Conservation (phyloP, 202 grass and related monocot genomes). For the Schoenoplectus triqueter region DNA sequence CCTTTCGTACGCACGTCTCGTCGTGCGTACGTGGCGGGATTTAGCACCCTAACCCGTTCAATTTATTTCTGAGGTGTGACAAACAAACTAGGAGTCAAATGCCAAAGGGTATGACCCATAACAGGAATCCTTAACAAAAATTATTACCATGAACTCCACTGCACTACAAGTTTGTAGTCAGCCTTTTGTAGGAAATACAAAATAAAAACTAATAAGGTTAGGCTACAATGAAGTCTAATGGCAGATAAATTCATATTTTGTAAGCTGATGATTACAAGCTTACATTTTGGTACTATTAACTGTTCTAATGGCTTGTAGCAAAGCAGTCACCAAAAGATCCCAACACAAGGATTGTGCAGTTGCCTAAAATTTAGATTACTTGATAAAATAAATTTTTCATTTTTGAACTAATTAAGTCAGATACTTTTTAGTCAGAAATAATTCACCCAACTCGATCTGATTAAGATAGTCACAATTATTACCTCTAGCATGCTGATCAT, state of each 20-base stretch:
- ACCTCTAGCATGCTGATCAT: background rate
- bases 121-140: background rate
- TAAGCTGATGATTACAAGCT: conserved; percentile 7
- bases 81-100: background rate
- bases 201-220: background rate
- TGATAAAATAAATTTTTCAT: background rate
- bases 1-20: too few species aligned
- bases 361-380: conserved; percentile 45
- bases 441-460: background rate
- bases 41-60: too few species aligned
- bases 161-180: background rate
- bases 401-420: background rate
- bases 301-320: conserved; percentile 70
- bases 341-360: conserved; percentile 81
- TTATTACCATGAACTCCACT: background rate
- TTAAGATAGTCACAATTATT: background rate
- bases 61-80: too few species aligned
- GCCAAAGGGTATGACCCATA: background rate
- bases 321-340: conserved; percentile 80
- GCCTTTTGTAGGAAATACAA: background rate
- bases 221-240: background rate
- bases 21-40: too few species aligned
- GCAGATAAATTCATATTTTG: background rate
- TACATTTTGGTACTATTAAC: background rate
- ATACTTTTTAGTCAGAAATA: background rate